These are phyloP conservation scores for Chaetomium cochliodes DNA, from an alignment of 495 filamentous ascomycete genomes.

Conservation along the genomic window DNA sequence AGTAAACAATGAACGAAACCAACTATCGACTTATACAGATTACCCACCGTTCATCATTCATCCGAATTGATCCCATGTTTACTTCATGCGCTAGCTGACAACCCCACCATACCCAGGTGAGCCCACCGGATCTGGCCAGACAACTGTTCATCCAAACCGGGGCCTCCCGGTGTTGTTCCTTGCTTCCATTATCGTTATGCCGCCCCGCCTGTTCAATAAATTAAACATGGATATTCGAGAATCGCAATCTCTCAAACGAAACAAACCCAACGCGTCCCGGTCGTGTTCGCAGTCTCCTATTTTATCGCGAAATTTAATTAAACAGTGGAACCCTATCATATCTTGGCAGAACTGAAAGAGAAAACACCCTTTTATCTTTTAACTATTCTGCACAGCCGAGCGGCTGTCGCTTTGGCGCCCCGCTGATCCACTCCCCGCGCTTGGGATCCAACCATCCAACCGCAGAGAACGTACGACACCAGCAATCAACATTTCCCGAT, in stretches of 20 bases:
- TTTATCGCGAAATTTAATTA: neutral
- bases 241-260: conserved; percentile 21
- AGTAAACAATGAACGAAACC: neutral
- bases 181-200: neutral
- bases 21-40: neutral
- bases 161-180: neutral
- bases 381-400: neutral
- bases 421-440: conserved; percentile 1
- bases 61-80: conserved; percentile 15
- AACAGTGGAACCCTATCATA: neutral
- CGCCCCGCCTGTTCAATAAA: conserved; percentile 4
- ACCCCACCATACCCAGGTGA: conserved; percentile 12
- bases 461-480: conserved; percentile 26
- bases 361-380: neutral
- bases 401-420: neutral
- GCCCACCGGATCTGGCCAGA: conserved; percentile 12
- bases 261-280: neutral
- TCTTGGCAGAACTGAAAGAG: neutral
- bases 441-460: neutral
- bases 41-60: conserved; percentile 4
- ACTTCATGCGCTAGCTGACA: conserved; percentile 14
- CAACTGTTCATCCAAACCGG: neutral
- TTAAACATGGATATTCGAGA: neutral
- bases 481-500: conserved; percentile 20
- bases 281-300: neutral